Evolutionary conservation across 345 rosid genomes (phyloP).

Genomic region (Schrenkiella parvula): DNA sequence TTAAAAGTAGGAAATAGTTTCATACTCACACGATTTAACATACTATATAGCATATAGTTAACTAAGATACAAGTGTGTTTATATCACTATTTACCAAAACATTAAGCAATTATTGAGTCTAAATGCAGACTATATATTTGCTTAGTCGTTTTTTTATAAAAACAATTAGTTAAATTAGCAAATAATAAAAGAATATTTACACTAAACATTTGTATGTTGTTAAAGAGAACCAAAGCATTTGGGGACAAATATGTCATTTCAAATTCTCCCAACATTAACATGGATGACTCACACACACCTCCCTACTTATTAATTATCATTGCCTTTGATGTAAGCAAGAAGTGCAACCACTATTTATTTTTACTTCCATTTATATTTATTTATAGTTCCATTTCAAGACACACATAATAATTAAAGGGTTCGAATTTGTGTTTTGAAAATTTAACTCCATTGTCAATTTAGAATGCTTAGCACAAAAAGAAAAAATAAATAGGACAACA

Average conservation of each 20-base stretch:
- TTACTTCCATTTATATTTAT: background rate
- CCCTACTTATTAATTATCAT: conserved; percentile 31
- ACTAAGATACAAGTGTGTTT: background rate
- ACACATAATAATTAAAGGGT: conserved; percentile 9
- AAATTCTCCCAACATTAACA: background rate
- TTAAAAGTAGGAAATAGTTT: conserved; percentile 26
- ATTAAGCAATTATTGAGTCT: background rate
- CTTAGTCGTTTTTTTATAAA: background rate
- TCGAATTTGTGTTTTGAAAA: conserved; percentile 13
- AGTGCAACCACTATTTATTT: conserved; percentile 28
- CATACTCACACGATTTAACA: conserved; percentile 14
- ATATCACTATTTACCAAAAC: background rate
- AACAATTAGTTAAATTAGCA: background rate
- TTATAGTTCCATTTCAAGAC: conserved; percentile 24
- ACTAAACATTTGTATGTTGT: too few species aligned
- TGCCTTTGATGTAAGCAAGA: conserved; percentile 34
- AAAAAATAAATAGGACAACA: background rate
- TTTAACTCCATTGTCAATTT: conserved; percentile 5
- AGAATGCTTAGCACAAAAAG: conserved; percentile 17
- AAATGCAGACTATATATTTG: background rate
- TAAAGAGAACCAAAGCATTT: background rate
- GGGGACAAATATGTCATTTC: background rate
- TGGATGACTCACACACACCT: conserved; percentile 19
- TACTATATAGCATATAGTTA: background rate
- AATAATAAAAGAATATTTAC: background rate